Percentiles rank a stretch among this genome's conserved stretches.
phyloP scores from a whole-genome alignment of 805 yeast genomes.

The Monosporozyma aquatica region DNA sequence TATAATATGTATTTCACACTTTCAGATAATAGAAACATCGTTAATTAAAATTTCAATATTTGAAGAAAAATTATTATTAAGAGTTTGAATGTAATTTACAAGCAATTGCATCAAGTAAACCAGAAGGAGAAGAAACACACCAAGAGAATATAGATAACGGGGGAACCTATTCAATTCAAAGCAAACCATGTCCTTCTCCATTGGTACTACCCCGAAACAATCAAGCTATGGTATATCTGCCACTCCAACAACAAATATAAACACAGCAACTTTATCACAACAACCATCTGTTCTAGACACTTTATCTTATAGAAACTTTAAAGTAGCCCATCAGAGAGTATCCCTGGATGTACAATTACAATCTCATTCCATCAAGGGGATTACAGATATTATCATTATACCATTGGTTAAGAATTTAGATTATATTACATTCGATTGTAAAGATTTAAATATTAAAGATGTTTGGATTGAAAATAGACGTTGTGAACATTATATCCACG shows the following conservation, averaged over 20 bases:
- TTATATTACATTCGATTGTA: slow-evolving; percentile 64
- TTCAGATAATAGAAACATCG: too few species aligned
- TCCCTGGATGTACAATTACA: slow-evolving; percentile 70
- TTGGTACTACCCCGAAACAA: slow-evolving; percentile 23
- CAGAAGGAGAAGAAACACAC: too few species aligned
- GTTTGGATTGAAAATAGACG: slow-evolving; percentile 57
- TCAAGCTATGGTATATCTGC: slow-evolving; percentile 22
- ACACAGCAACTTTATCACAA: slow-evolving; percentile 2
- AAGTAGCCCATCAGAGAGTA: slow-evolving; percentile 78
- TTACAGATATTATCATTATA: slow-evolving; percentile 72
- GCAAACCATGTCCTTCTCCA: slow-evolving; percentile 26
- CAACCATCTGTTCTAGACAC: slow-evolving; percentile 11
- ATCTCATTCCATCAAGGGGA: slow-evolving; percentile 50
- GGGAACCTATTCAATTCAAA: too few species aligned
- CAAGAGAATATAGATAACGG: too few species aligned
- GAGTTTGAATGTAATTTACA: too few species aligned
- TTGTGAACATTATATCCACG: slow-evolving; percentile 28
- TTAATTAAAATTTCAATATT: too few species aligned
- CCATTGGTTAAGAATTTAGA: slow-evolving; percentile 56
- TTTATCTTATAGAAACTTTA: slow-evolving; percentile 33
- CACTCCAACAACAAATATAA: neutral
- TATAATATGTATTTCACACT: too few species aligned
- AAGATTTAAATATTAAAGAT: slow-evolving; percentile 57
- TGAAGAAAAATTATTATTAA: too few species aligned
- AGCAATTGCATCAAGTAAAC: too few species aligned